Conservation (phyloP, 2,329 filamentous ascomycete genomes). For the Alternaria angustiovoidea region DNA sequence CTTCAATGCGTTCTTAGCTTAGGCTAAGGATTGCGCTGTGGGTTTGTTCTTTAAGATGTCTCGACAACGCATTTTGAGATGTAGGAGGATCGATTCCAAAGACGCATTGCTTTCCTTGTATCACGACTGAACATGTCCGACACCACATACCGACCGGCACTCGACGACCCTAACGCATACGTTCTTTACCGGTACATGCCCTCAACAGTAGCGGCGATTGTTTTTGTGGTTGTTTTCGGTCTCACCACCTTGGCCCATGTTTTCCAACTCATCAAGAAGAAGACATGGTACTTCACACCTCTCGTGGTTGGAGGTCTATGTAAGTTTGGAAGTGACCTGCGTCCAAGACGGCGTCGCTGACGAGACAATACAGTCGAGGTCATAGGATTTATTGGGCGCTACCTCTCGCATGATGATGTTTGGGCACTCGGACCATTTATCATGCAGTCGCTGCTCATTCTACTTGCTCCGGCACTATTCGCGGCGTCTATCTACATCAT, state of each 20-base stretch:
- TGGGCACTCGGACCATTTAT: slow-evolving; percentile 54
- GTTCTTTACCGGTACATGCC: slow-evolving; percentile 51
- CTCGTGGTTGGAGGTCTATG: slow-evolving; percentile 60
- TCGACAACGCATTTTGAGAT: background rate
- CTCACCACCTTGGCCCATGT: slow-evolving; percentile 52
- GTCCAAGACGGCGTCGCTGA: background rate
- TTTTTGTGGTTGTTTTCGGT: slow-evolving; percentile 58
- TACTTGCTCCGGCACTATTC: slow-evolving; percentile 57
- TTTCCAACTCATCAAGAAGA: slow-evolving; percentile 52
- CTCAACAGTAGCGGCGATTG: slow-evolving; percentile 54
- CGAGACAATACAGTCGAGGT: slow-evolving; percentile 54
- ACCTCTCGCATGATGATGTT: slow-evolving; percentile 46
- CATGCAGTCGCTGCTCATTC: slow-evolving; percentile 54
- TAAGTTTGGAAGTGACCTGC: slow-evolving; percentile 35
- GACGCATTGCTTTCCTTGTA: background rate
- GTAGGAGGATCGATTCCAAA: background rate
- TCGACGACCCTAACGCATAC: slow-evolving; percentile 25
- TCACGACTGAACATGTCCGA: background rate
- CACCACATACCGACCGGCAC: slow-evolving; percentile 14
- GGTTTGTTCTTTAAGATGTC: background rate
- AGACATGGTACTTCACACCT: slow-evolving; percentile 62
- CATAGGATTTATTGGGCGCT: slow-evolving; percentile 60
- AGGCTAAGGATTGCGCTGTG: background rate
- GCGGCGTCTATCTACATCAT: slow-evolving; percentile 60
- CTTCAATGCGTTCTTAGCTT: background rate